phyloP scores from a whole-genome alignment of 148 eudicot species.

The Dianthus caryophyllus region DNA sequence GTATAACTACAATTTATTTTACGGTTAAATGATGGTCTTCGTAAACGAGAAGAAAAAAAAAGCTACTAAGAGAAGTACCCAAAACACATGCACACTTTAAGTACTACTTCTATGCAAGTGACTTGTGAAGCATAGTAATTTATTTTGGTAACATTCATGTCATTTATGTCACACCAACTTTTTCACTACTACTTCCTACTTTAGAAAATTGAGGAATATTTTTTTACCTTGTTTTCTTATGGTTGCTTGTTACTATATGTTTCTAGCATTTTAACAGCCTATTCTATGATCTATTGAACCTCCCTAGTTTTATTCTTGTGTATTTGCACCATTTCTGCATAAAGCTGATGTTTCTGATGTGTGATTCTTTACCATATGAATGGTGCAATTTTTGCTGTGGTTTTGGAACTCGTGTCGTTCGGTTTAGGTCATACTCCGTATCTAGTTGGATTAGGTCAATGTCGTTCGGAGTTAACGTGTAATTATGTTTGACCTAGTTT shows the following conservation, averaged over 20 bases:
- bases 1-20: too few relatives aligned
- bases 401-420: not conserved
- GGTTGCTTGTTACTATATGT: constrained; percentile 11
- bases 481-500: too few relatives aligned
- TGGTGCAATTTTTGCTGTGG: not conserved
- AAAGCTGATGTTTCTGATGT: constrained; percentile 11
- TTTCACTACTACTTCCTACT: not conserved
- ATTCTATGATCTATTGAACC: not conserved
- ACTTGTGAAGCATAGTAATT: not conserved
- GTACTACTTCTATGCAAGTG: not conserved
- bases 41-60: too few relatives aligned
- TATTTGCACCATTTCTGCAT: constrained; percentile 15
- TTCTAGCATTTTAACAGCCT: not conserved
- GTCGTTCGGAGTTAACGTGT: too few relatives aligned
- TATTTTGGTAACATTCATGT: not conserved
- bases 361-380: not conserved
- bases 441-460: too few relatives aligned
- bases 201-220: not conserved
- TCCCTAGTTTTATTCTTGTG: not conserved
- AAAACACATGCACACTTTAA: not conserved
- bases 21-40: too few relatives aligned
- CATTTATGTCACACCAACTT: constrained; percentile 11
- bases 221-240: not conserved
- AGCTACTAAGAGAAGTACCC: not conserved
- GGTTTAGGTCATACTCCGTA: too few relatives aligned